These are phyloP conservation scores for Platismatia glauca DNA, from an alignment of 495 filamentous ascomycete species.

Conservation along the genomic window DNA sequence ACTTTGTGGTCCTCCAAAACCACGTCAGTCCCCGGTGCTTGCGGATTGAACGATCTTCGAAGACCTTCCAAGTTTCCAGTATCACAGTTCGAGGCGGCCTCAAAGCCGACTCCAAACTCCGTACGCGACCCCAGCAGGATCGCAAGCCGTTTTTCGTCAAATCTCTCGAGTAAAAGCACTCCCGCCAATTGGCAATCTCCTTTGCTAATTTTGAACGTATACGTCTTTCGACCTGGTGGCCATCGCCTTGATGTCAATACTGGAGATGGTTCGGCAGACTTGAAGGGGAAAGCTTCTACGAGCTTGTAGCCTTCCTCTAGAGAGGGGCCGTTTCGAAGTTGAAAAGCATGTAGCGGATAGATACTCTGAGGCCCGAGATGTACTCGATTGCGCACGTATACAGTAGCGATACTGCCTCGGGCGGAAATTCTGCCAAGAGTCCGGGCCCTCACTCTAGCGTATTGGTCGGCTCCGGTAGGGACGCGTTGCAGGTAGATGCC, in stretches of 20 bases:
- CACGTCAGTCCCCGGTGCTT: neutral
- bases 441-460: neutral
- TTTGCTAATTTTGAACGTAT: neutral
- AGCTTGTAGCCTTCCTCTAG: neutral
- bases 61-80: neutral
- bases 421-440: neutral
- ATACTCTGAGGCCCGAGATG: neutral
- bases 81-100: neutral
- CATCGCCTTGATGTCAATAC: neutral
- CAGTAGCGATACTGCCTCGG: neutral
- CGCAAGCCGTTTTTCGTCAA: neutral
- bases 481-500: neutral
- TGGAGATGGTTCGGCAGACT: neutral
- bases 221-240: neutral
- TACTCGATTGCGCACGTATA: neutral
- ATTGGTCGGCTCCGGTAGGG: neutral
- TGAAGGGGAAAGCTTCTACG: neutral
- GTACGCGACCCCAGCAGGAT: neutral
- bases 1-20: neutral
- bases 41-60: neutral
- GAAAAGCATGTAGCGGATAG: constrained; percentile 2
- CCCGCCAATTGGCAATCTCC: neutral
- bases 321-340: neutral
- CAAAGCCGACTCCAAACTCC: neutral
- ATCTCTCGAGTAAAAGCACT: neutral